Evolutionary conservation across 805 yeast species (phyloP).

Genomic region (Metschnikowia colocasiae): DNA sequence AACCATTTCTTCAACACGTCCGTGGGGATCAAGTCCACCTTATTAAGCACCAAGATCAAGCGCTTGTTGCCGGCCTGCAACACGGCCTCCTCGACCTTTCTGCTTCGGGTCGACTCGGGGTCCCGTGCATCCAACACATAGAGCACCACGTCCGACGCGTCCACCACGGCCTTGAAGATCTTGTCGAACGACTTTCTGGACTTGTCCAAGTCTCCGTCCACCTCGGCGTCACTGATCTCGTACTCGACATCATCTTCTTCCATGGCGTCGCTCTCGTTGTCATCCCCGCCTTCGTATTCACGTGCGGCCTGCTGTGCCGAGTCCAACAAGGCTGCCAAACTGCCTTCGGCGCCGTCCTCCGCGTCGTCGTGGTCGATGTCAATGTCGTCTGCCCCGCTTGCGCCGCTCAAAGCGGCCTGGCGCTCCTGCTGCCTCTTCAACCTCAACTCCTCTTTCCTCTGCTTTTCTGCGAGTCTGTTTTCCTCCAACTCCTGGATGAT

Average conservation of each 20-base stretch:
- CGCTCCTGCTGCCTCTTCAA: slow-evolving; percentile 49
- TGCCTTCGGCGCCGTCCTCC: slow-evolving; percentile 41
- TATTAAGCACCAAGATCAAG: slow-evolving; percentile 80
- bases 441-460: slow-evolving; percentile 49
- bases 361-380: slow-evolving; percentile 35
- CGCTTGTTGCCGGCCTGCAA: slow-evolving; percentile 77
- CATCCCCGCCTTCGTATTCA: slow-evolving; percentile 58
- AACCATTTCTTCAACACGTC: slow-evolving; percentile 82
- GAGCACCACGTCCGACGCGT: slow-evolving; percentile 82
- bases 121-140: slow-evolving; percentile 97
- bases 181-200: slow-evolving; percentile 91
- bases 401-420: slow-evolving; percentile 37
- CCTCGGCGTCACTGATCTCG: slow-evolving; percentile 40
- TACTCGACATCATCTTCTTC: slow-evolving; percentile 42
- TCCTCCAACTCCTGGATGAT: slow-evolving; percentile 71
- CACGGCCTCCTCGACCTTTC: slow-evolving; percentile 86
- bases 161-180: slow-evolving; percentile 89
- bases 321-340: slow-evolving; percentile 79
- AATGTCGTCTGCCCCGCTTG: slow-evolving; percentile 34
- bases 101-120: slow-evolving; percentile 92
- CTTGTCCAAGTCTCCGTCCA: slow-evolving; percentile 55
- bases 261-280: slow-evolving; percentile 24
- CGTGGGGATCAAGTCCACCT: slow-evolving; percentile 89
- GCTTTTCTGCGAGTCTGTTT: slow-evolving; percentile 51
- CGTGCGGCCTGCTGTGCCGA: slow-evolving; percentile 88